Conservation (phyloP, 164 flowering plant species). For the Vitis cinerea region DNA sequence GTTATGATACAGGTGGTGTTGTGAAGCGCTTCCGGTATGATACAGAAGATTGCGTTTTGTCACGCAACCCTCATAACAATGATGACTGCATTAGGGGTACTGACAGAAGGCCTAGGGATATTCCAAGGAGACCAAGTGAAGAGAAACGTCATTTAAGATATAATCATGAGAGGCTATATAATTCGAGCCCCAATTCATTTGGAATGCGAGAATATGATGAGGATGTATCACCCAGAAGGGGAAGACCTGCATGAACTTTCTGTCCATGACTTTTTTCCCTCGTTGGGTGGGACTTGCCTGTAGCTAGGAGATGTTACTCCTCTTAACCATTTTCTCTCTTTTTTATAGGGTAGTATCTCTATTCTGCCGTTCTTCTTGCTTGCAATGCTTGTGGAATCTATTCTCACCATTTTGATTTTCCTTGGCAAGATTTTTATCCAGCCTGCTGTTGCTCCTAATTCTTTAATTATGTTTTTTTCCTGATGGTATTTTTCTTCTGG, state of each 20-base stretch:
- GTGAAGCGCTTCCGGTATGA: constrained; percentile 17
- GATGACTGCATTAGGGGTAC: constrained; percentile 6
- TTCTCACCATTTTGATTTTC: constrained; percentile 12
- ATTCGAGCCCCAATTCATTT: constrained; percentile 18
- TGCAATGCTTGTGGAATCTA: constrained; percentile 18
- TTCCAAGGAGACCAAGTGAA: constrained; percentile 1
- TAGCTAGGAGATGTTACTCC: constrained; percentile 17
- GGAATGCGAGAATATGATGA: constrained; percentile 22
- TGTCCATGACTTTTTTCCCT: constrained; percentile 4
- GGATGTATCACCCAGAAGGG: constrained; percentile 29
- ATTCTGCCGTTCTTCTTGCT: constrained; percentile 10
- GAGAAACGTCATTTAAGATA: constrained; percentile 4
- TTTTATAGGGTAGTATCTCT: constrained; percentile 21
- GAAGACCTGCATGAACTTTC: constrained; percentile 26
- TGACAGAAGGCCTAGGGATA: constrained; percentile 10
- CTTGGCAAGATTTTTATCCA: constrained; percentile 13
- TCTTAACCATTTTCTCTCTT: constrained; percentile 20
- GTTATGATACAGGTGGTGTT: constrained; percentile 19
- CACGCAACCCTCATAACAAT: constrained; percentile 1
- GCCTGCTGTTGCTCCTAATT: neutral
- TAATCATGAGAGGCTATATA: constrained; percentile 17
- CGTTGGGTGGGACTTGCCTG: constrained; percentile 15
- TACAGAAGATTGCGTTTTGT: constrained; percentile 13
- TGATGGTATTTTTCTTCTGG: constrained; percentile 11
- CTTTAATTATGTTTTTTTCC: constrained; percentile 2